Evolutionary conservation across 2,329 filamentous ascomycete species (phyloP).

Genomic region (Ophiostoma piceae): DNA sequence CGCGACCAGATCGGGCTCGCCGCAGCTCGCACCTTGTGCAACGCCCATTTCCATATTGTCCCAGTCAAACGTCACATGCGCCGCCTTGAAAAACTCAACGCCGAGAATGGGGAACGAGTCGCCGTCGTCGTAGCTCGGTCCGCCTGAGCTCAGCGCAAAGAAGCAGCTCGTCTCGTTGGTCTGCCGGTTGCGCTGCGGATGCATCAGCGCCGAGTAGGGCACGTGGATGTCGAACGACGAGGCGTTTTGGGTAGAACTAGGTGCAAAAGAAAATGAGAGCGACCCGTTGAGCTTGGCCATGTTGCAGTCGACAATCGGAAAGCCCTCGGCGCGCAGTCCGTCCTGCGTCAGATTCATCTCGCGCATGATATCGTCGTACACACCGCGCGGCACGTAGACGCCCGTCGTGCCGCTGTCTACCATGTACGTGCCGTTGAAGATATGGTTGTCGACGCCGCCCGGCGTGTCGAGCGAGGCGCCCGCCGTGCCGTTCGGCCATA

Average conservation of each 20-base stretch:
- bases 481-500: background rate
- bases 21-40: background rate
- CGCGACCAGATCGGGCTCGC: background rate
- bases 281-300: background rate
- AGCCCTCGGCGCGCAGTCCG: background rate
- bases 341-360: background rate
- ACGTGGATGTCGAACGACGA: background rate
- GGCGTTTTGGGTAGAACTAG: background rate
- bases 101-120: background rate
- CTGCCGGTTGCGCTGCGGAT: background rate
- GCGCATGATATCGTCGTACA: background rate
- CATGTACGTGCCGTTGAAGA: background rate
- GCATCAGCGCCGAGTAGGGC: background rate
- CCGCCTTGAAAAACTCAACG: background rate
- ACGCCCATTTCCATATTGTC: background rate
- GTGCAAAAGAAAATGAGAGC: background rate
- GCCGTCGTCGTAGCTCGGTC: background rate
- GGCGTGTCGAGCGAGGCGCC: background rate
- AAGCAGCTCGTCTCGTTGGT: background rate
- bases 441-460: background rate
- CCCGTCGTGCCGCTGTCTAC: background rate
- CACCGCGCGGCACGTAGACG: background rate
- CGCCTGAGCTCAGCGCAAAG: background rate
- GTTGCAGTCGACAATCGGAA: background rate
- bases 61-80: background rate